Evolutionary conservation across 352 stramenopile genomes (phyloP).

Genomic region (Detonula confervacea): DNA sequence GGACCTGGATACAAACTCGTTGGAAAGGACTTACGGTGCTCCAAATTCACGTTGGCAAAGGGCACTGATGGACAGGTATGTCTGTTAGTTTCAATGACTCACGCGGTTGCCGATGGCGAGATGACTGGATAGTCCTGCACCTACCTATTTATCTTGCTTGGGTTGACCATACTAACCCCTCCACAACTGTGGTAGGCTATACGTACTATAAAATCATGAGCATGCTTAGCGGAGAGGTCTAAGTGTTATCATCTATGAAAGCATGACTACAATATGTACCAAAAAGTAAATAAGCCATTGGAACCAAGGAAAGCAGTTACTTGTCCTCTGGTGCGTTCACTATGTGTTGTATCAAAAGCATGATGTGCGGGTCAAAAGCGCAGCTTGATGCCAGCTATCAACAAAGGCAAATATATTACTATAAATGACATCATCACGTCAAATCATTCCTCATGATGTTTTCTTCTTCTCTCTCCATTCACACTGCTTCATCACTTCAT

Average conservation of each 20-base stretch:
- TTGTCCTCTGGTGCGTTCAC: constrained; percentile 14
- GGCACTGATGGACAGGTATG: constrained; percentile 14
- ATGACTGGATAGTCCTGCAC: too few relatives aligned
- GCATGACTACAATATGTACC: constrained; percentile 38
- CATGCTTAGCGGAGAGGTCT: constrained; percentile 26
- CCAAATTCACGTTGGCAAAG: constrained; percentile 31
- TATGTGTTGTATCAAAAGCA: constrained; percentile 32
- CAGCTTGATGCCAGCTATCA: constrained; percentile 21
- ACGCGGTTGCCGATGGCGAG: constrained; percentile 28
- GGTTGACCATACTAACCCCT: too few relatives aligned
- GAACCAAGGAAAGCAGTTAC: constrained; percentile 23
- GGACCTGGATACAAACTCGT: constrained; percentile 30
- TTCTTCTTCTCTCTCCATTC: too few relatives aligned
- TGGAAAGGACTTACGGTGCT: constrained; percentile 25
- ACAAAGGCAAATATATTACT: constrained; percentile 35
- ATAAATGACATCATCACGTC: constrained; percentile 39
- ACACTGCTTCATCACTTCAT: too few relatives aligned
- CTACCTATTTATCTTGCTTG: too few relatives aligned
- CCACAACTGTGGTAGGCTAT: background rate
- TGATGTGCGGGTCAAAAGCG: constrained; percentile 29
- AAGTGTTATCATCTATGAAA: constrained; percentile 26
- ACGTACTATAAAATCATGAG: constrained; percentile 50
- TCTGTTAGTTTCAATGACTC: constrained; percentile 35
- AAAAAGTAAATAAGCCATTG: constrained; percentile 39
- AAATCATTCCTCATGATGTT: too few relatives aligned